These are phyloP conservation scores for Lumnitzera littorea DNA, from an alignment of 345 rosid genomes.

Conservation along the genomic window DNA sequence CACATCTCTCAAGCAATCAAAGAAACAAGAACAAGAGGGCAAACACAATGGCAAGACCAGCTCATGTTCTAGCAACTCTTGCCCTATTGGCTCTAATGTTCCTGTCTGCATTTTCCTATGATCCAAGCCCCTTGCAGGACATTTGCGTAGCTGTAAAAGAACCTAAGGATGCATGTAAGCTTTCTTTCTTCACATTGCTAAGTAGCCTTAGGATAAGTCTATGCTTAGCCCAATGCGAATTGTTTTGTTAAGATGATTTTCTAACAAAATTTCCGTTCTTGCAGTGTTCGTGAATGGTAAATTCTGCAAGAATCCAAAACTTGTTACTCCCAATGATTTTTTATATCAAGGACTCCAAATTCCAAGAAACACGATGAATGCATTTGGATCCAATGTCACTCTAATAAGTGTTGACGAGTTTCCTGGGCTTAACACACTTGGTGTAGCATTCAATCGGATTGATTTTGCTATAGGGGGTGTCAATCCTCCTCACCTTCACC, in stretches of 20 bases:
- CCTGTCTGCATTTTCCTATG: no score
- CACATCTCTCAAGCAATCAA: no score
- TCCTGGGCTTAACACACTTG: constrained; percentile 17
- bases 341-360: background rate
- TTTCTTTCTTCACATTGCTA: no score
- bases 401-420: background rate
- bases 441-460: constrained; percentile 9
- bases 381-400: constrained; percentile 12
- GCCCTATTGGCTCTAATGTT: no score
- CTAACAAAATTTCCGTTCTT: background rate
- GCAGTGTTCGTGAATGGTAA: constrained; percentile 24
- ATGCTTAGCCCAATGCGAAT: background rate
- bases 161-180: no score
- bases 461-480: constrained; percentile 10
- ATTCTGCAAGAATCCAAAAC: constrained; percentile 15
- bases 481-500: constrained; percentile 16
- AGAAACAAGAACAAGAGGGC: no score
- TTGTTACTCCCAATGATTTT: constrained; percentile 9
- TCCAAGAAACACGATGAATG: constrained; percentile 12
- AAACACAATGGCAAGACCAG: no score
- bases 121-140: no score
- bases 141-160: no score
- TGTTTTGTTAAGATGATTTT: constrained; percentile 18
- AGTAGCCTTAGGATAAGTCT: no score
- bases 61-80: no score